Conservation (phyloP, 2,329 filamentous ascomycete genomes). For the Sclerotinia glacialis region DNA sequence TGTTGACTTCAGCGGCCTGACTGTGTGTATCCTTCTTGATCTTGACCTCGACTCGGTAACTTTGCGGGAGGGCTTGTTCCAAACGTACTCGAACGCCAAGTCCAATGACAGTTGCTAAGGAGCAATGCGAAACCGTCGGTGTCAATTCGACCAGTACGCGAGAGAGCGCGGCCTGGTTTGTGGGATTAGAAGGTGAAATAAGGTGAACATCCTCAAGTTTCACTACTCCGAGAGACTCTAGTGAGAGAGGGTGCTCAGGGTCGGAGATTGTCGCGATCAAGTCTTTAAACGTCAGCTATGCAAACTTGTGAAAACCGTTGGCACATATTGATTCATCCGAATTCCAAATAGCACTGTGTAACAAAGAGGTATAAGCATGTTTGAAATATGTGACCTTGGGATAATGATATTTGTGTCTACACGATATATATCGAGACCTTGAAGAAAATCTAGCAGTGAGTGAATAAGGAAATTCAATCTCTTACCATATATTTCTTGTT, state of each 20-base stretch:
- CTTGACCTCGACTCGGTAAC: conserved; percentile 86
- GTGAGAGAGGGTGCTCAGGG: conserved; percentile 90
- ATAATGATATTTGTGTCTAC: not conserved
- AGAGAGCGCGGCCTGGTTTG: conserved; percentile 56
- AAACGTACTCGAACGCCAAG: conserved; percentile 87
- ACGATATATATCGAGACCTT: too few relatives aligned
- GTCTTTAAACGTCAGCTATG: conserved; percentile 56
- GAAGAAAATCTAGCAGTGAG: not conserved
- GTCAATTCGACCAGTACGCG: conserved; percentile 85
- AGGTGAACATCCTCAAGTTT: conserved; percentile 94
- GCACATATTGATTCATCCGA: not conserved
- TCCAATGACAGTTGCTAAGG: conserved; percentile 91
- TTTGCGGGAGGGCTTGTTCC: conserved; percentile 85
- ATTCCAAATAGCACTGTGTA: not conserved
- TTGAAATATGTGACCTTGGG: not conserved
- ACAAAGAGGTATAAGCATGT: not conserved
- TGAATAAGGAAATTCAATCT: not conserved
- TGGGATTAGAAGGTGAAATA: conserved; percentile 57
- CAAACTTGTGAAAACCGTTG: not conserved
- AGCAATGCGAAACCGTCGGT: conserved; percentile 95
- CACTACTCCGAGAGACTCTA: conserved; percentile 90
- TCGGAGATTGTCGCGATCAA: conserved; percentile 93
- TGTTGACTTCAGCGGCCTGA: conserved; percentile 93
- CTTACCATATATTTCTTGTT: conserved; percentile 92
- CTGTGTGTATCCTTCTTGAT: conserved; percentile 97